A percentile compares a stretch with the other conserved stretches of the same genome.
Conservation (phyloP, 2,329 filamentous ascomycete genomes). For the Byssochlamys sp. region DNA sequence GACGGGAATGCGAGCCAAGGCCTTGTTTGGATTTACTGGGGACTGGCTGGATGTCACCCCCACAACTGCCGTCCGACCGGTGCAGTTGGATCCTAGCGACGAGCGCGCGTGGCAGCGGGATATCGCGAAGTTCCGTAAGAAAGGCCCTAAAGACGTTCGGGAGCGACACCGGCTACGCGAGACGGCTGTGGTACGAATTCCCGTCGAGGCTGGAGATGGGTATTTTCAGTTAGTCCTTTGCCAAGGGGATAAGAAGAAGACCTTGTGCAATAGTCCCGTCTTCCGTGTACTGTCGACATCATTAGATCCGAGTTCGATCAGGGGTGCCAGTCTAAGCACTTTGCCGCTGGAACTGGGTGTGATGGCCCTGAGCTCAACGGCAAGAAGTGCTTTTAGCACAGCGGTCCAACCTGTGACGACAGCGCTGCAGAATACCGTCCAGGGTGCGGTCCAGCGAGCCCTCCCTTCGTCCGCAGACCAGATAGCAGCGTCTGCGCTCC, state of each 20-base stretch:
- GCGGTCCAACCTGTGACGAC: constrained; percentile 15
- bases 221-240: constrained; percentile 62
- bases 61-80: constrained; percentile 33
- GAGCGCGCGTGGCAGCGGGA: constrained; percentile 62
- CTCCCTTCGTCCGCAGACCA: not conserved
- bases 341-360: constrained; percentile 56
- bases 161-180: constrained; percentile 49
- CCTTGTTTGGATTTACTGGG: constrained; percentile 49
- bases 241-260: constrained; percentile 44
- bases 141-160: constrained; percentile 36
- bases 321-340: constrained; percentile 55
- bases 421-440: constrained; percentile 19
- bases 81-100: constrained; percentile 46
- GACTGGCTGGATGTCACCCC: constrained; percentile 63
- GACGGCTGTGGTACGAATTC: constrained; percentile 57
- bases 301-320: constrained; percentile 49
- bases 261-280: constrained; percentile 56
- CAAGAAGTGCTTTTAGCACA: constrained; percentile 22
- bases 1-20: constrained; percentile 57
- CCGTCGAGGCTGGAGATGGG: constrained; percentile 53
- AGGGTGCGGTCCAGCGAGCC: not conserved
- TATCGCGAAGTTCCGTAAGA: constrained; percentile 54
- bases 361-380: constrained; percentile 36
- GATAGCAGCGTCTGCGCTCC: not conserved
- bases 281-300: constrained; percentile 62